Conservation (phyloP, 495 filamentous ascomycete genomes). For the Halenospora varia region DNA sequence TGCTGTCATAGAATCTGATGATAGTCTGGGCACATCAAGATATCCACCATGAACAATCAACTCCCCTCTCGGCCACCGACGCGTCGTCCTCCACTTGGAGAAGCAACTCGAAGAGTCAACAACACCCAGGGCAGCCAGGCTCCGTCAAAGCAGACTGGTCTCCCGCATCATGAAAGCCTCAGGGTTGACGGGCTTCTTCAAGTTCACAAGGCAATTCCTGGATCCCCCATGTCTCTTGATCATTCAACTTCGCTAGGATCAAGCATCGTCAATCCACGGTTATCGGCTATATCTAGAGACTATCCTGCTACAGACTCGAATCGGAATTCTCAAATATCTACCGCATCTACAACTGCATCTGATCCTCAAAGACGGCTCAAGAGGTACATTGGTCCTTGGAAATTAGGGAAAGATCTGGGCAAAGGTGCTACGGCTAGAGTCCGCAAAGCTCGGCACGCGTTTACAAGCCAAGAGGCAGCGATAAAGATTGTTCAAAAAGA, state of each 20-base stretch:
- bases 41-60: slow-evolving; percentile 33
- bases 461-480: slow-evolving; percentile 73
- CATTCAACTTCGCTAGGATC: slow-evolving; percentile 27
- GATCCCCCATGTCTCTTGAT: slow-evolving; percentile 37
- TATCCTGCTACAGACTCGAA: slow-evolving; percentile 47
- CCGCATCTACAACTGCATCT: slow-evolving; percentile 58
- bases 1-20: slow-evolving; percentile 1
- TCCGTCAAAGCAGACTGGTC: slow-evolving; percentile 25
- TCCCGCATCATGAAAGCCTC: slow-evolving; percentile 39
- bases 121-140: slow-evolving; percentile 22
- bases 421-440: slow-evolving; percentile 83
- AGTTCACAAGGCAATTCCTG: slow-evolving; percentile 25
- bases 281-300: slow-evolving; percentile 51
- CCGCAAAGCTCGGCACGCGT: slow-evolving; percentile 70
- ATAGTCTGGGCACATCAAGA: neutral
- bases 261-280: slow-evolving; percentile 47
- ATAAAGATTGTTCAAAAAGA: slow-evolving; percentile 90
- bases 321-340: slow-evolving; percentile 70
- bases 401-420: slow-evolving; percentile 80
- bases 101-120: slow-evolving; percentile 42
- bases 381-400: slow-evolving; percentile 83
- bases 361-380: slow-evolving; percentile 62
- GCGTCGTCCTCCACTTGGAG: slow-evolving; percentile 40
- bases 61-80: slow-evolving; percentile 23
- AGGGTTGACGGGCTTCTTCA: slow-evolving; percentile 18